Conservation (phyloP, 2,329 filamentous ascomycete species). For the Cordyceps tenuipes region DNA sequence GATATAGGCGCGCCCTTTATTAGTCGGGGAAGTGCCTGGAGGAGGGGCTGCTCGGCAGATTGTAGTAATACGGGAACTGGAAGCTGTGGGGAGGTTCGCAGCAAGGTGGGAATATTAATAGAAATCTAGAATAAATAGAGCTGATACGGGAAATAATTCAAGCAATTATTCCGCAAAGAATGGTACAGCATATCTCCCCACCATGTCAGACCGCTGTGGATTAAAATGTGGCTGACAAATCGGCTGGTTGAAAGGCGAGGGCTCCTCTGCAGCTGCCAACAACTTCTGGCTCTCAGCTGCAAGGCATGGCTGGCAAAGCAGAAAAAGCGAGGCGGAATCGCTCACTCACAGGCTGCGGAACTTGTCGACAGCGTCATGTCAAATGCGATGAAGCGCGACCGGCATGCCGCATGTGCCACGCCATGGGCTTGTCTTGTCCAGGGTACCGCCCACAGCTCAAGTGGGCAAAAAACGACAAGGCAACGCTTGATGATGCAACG, state of each 20-base stretch:
- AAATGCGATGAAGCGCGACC: constrained; percentile 17
- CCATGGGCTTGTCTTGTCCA: constrained; percentile 13
- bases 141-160: too few species aligned
- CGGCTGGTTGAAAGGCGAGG: too few species aligned
- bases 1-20: background rate
- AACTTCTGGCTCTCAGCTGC: background rate
- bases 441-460: constrained; percentile 14
- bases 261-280: background rate
- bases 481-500: background rate
- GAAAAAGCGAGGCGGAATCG: background rate
- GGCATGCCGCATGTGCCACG: constrained; percentile 12
- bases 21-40: background rate
- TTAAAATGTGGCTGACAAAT: background rate
- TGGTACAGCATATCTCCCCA: too few species aligned
- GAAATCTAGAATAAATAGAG: too few species aligned
- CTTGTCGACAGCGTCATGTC: constrained; percentile 3
- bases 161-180: too few species aligned
- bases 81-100: too few species aligned
- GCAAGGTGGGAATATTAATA: too few species aligned
- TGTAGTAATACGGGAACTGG: background rate
- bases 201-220: too few species aligned
- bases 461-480: constrained; percentile 13
- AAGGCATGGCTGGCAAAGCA: background rate
- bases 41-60: background rate
- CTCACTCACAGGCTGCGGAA: constrained; percentile 1